A percentile compares a stretch with the other conserved stretches of the same genome.
Evolutionary conservation across 2,329 filamentous ascomycete species (phyloP).

Genomic region (Cladosporium sp.): DNA sequence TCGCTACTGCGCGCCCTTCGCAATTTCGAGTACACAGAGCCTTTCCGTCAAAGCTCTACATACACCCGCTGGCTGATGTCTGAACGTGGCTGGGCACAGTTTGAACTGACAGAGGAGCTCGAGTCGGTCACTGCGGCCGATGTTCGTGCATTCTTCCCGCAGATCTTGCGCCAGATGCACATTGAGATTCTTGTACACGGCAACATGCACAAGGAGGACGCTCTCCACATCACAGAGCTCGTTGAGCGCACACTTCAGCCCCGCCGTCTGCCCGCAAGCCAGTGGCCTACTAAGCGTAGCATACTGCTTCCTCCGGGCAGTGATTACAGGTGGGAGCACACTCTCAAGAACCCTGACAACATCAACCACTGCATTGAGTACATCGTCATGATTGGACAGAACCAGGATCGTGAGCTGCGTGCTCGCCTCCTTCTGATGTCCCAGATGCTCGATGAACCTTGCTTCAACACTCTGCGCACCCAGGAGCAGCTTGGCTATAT

Average conservation of each 20-base stretch:
- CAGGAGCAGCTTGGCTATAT: conserved; percentile 98
- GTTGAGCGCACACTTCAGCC: conserved; percentile 75
- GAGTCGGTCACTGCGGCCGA: conserved; percentile 69
- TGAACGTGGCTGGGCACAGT: conserved; percentile 72
- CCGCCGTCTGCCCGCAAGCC: conserved; percentile 65
- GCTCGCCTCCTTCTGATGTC: conserved; percentile 77
- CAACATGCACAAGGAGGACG: conserved; percentile 92
- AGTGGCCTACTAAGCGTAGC: conserved; percentile 76
- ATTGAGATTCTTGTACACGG: conserved; percentile 87
- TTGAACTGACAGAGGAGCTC: conserved; percentile 74
- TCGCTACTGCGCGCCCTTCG: conserved; percentile 69
- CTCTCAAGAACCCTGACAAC: conserved; percentile 79
- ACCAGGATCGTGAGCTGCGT: conserved; percentile 60
- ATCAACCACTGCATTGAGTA: conserved; percentile 58
- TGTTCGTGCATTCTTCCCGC: conserved; percentile 71
- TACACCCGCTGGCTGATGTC: conserved; percentile 76
- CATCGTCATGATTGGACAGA: conserved; percentile 40
- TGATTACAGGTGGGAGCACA: conserved; percentile 79
- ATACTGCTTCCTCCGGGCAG: conserved; percentile 73
- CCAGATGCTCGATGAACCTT: conserved; percentile 88
- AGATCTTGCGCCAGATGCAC: conserved; percentile 76
- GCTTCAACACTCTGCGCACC: conserved; percentile 89
- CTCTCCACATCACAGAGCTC: conserved; percentile 76
- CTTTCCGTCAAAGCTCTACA: conserved; percentile 81
- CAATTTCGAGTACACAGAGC: conserved; percentile 84